Percentiles rank a stretch among this genome's conserved stretches.
Evolutionary conservation across 306 rosid genomes (phyloP).

Genomic region (Alnus rubra): DNA sequence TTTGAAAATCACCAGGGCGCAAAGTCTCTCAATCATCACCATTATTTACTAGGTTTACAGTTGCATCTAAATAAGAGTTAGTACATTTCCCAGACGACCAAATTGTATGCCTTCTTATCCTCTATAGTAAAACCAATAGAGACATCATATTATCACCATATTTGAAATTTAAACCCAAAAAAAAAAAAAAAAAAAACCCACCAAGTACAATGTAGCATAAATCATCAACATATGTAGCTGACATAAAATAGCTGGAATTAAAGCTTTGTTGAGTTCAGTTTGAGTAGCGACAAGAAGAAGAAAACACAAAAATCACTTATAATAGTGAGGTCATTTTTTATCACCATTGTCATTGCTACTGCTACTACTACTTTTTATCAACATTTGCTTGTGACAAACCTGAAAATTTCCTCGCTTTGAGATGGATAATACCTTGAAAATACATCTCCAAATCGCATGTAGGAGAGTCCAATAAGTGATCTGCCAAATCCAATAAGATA

Average conservation of each 20-base stretch:
- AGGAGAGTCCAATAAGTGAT: constrained; percentile 66
- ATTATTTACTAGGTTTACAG: background rate
- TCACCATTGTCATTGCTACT: background rate
- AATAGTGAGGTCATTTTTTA: background rate
- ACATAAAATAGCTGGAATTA: background rate
- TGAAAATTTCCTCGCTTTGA: constrained; percentile 76
- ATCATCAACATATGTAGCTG: background rate
- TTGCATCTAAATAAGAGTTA: background rate
- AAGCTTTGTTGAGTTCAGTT: background rate
- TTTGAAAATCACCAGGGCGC: background rate
- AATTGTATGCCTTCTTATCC: background rate
- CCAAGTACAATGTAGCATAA: background rate
- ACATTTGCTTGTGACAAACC: constrained; percentile 47
- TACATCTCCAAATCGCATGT: constrained; percentile 94
- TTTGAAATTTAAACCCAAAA: background rate
- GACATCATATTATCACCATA: background rate
- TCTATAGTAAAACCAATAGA: background rate
- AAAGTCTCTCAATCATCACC: background rate
- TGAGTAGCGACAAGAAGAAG: background rate
- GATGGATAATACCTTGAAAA: constrained; percentile 72
- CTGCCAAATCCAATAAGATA: constrained; percentile 50
- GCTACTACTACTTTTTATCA: constrained; percentile 11
- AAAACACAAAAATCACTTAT: background rate
- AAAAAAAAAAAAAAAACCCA: background rate
- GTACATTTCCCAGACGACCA: background rate